phyloP scores from a whole-genome alignment of 345 rosid genomes.

The Geranium rotundifolium region DNA sequence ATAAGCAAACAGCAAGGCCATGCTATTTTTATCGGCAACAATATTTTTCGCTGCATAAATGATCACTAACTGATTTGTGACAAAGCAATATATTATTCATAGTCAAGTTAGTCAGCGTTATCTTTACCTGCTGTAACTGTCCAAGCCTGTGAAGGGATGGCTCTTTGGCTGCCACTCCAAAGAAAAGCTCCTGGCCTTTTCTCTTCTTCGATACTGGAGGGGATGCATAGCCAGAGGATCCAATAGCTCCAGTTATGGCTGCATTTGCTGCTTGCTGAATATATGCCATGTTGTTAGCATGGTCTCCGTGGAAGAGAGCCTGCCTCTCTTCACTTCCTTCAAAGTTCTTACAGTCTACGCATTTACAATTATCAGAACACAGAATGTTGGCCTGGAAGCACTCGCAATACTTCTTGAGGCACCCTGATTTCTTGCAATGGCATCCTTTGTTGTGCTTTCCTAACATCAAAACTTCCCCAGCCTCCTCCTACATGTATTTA shows the following conservation, averaged over 20 bases:
- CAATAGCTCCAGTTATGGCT: constrained; percentile 95
- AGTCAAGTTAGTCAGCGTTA: constrained; percentile 8
- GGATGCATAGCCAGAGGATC: constrained; percentile 84
- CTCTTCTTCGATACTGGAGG: constrained; percentile 65
- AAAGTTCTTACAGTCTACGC: constrained; percentile 93
- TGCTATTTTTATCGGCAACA: background rate
- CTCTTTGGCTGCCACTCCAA: constrained; percentile 55
- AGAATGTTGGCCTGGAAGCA: constrained; percentile 97
- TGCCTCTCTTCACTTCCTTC: constrained; percentile 98
- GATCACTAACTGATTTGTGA: background rate
- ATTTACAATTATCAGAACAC: constrained; percentile 93
- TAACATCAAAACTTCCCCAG: constrained; percentile 53
- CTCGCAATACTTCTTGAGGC: constrained; percentile 97
- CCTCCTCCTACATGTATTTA: constrained; percentile 52
- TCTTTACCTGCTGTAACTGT: constrained; percentile 60
- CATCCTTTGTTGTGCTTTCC: constrained; percentile 99
- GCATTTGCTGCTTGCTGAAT: constrained; percentile 99
- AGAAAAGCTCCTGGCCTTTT: constrained; percentile 69
- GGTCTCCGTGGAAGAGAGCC: constrained; percentile 86
- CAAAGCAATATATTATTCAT: background rate
- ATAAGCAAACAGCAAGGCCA: background rate
- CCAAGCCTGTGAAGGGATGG: constrained; percentile 44
- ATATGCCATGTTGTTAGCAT: constrained; percentile 68
- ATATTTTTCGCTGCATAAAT: constrained; percentile 1
- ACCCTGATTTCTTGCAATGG: constrained; percentile 96